phyloP scores from a whole-genome alignment of 139 green algal species.

The Haematococcus lacustris region DNA sequence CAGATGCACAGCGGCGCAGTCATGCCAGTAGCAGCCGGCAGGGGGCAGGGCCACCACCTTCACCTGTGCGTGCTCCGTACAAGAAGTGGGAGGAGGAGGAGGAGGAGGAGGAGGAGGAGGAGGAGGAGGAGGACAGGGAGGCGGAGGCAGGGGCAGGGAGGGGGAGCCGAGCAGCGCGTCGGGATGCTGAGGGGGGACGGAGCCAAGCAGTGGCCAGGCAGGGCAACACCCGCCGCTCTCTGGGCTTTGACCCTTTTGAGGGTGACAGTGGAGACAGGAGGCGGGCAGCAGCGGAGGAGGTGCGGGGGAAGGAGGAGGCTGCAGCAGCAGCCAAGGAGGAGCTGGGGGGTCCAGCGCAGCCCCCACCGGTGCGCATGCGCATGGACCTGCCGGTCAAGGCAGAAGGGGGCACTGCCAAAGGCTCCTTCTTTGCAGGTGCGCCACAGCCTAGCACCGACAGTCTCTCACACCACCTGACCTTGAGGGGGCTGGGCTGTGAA shows the following conservation, averaged over 20 bases:
- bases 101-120: not conserved
- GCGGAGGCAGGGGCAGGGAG: not conserved
- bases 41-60: too few species aligned
- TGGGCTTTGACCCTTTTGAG: too few species aligned
- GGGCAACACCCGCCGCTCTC: too few species aligned
- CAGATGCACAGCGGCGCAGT: too few species aligned
- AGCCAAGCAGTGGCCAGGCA: too few species aligned
- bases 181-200: too few species aligned
- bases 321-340: not conserved
- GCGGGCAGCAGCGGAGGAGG: not conserved
- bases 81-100: not conserved
- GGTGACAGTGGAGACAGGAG: too few species aligned
- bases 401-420: conserved; percentile 1
- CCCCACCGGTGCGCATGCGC: not conserved
- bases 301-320: not conserved
- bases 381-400: conserved; percentile 7
- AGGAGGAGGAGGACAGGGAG: not conserved
- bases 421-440: conserved; percentile 6
- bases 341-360: not conserved
- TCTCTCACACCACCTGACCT: too few species aligned
- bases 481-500: too few species aligned
- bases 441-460: too few species aligned
- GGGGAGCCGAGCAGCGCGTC: not conserved
- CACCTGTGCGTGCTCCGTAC: too few species aligned
- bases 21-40: too few species aligned